Evolutionary conservation across 75 land plant species (phyloP).

Genomic region (Sequoiadendron giganteum): DNA sequence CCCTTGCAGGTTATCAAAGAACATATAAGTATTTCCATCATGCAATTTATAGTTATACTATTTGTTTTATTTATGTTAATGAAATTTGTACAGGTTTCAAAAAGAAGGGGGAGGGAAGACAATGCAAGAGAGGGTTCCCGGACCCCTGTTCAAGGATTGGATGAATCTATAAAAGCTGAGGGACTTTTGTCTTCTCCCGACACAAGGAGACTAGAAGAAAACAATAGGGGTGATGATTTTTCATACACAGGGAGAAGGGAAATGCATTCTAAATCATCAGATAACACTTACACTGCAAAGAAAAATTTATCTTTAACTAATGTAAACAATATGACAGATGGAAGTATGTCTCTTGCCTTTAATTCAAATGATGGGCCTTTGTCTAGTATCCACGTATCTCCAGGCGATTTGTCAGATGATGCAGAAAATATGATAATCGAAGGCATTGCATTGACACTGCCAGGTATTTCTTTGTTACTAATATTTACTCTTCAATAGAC

Average conservation of each 20-base stretch:
- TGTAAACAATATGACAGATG: constrained; percentile 11
- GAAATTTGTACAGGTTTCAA: constrained; percentile 33
- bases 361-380: constrained; percentile 29
- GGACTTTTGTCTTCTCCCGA: constrained; percentile 29
- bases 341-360: constrained; percentile 20
- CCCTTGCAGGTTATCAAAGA: not conserved
- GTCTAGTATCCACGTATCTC: constrained; percentile 21
- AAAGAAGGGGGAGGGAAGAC: constrained; percentile 51
- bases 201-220: constrained; percentile 19
- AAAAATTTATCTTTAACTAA: constrained; percentile 13
- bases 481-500: not conserved
- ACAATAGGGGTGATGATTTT: constrained; percentile 10
- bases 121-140: constrained; percentile 33
- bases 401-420: constrained; percentile 40
- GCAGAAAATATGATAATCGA: constrained; percentile 16
- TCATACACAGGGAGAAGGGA: constrained; percentile 23
- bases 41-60: not conserved
- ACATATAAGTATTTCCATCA: not conserved
- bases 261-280: constrained; percentile 17
- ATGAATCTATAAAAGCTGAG: constrained; percentile 32
- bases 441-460: constrained; percentile 40
- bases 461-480: constrained; percentile 36
- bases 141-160: constrained; percentile 29
- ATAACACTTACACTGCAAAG: constrained; percentile 9
- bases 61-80: not conserved